A percentile compares a stretch with the other conserved stretches of the same genome.
Evolutionary conservation across 2,329 filamentous ascomycete genomes (phyloP).

Genomic region (Verticillium zaregamsianum): DNA sequence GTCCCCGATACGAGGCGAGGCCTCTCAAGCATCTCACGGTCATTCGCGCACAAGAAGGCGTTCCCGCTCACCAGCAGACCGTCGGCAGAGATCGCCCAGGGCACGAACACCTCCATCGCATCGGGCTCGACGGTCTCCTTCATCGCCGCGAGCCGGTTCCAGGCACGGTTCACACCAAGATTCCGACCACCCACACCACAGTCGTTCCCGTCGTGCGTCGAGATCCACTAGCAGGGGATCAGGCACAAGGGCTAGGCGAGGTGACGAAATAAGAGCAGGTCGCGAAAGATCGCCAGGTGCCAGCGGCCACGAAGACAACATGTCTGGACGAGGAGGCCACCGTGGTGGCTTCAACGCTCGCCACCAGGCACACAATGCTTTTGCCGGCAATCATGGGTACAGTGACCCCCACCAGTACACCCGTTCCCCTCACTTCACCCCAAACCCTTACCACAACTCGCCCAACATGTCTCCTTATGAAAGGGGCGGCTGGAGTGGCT

Average conservation of each 20-base stretch:
- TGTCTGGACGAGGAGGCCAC: conserved; percentile 25
- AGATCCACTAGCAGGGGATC: conserved; percentile 12
- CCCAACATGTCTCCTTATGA: conserved; percentile 61
- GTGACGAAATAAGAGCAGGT: conserved; percentile 5
- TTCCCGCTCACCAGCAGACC: conserved; percentile 7
- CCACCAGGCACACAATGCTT: conserved; percentile 29
- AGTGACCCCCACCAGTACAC: conserved; percentile 40
- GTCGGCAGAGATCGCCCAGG: conserved; percentile 4
- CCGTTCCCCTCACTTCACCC: conserved; percentile 54
- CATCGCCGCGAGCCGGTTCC: conserved; percentile 7
- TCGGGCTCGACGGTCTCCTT: background rate
- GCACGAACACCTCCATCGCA: conserved; percentile 5
- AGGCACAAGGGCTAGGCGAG: conserved; percentile 5
- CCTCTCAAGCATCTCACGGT: conserved; percentile 1
- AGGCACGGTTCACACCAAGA: conserved; percentile 5
- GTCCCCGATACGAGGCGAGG: conserved; percentile 4
- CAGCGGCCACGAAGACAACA: conserved; percentile 30
- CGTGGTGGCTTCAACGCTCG: conserved; percentile 22
- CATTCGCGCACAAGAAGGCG: conserved; percentile 6
- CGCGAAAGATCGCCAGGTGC: conserved; percentile 22
- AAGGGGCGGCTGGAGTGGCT: conserved; percentile 46
- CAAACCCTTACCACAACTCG: conserved; percentile 53
- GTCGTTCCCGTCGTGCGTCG: conserved; percentile 7
- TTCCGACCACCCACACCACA: background rate
- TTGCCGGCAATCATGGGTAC: conserved; percentile 28